Conservation (phyloP, 139 green algal species). For the Auxenochlorella pyrenoidosa region DNA sequence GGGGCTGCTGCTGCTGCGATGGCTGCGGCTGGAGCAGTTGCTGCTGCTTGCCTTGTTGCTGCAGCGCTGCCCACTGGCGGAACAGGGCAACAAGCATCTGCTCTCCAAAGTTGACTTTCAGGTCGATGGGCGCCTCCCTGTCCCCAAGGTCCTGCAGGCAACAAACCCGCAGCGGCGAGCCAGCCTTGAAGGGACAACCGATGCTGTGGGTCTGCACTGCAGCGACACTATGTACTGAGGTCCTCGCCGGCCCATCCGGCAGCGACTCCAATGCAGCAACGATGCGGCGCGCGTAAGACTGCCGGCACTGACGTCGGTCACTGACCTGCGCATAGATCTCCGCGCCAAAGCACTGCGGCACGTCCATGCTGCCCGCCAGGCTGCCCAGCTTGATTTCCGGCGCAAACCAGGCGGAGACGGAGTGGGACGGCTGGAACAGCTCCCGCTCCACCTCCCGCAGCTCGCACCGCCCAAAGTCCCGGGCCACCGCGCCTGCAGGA, state of each 20-base stretch:
- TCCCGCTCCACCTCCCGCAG: constrained; percentile 51
- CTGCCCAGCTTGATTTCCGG: constrained; percentile 63
- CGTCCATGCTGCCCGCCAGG: constrained; percentile 79
- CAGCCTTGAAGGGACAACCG: background rate
- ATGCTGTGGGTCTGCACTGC: too few relatives aligned
- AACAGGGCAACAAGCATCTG: constrained; percentile 72
- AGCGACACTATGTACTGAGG: too few relatives aligned
- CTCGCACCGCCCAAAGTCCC: constrained; percentile 37
- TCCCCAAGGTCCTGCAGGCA: constrained; percentile 51
- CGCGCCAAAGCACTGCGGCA: constrained; percentile 77
- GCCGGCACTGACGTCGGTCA: background rate
- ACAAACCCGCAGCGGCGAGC: too few relatives aligned
- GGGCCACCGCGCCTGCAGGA: constrained; percentile 36
- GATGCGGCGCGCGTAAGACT: too few relatives aligned
- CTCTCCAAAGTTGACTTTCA: constrained; percentile 71
- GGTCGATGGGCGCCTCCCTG: constrained; percentile 52
- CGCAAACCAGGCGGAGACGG: constrained; percentile 81
- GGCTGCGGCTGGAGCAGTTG: background rate
- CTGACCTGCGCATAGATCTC: constrained; percentile 77
- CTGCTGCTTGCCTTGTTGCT: background rate
- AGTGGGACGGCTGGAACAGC: constrained; percentile 74
- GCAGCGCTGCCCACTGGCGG: constrained; percentile 44
- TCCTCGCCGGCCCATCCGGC: background rate
- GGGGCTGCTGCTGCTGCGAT: background rate
- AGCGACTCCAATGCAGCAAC: background rate